Evolutionary conservation across 495 filamentous ascomycete genomes (phyloP), one percentile per base, ranked within the genome.

Genomic region (Daldinia vernicosa): DNA sequence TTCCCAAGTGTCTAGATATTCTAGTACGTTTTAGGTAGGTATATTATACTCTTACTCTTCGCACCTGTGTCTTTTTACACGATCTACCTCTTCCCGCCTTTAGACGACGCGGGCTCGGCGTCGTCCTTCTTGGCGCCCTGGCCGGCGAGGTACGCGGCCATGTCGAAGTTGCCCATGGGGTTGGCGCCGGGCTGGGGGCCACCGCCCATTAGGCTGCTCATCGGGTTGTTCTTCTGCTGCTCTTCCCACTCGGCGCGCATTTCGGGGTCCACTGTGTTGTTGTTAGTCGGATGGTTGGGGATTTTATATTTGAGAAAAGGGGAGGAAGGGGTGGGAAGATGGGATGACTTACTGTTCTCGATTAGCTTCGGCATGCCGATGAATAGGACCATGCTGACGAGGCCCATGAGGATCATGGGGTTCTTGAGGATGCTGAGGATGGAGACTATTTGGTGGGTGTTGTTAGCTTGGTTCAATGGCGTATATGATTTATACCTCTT

Each of bases 291-390:
- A 0, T 33, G 19, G 50, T 61, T 61, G 55, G 61, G 33, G n/a
- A 22, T 22, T 9, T 9, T 51, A 5, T 32, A 26, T 2, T 14
- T 12, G 1, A 37, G 40, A 47, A 14, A 19, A 7, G 43, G 28
- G 57, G 39, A 30, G 47, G 53, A n/a, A n/a, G n/a, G n/a, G n/a
- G n/a, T n/a, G n/a, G n/a, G n/a, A n/a, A n/a, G n/a, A n/a, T n/a
- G 51, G 45, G 51, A 60, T 52, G 24, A 88, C 94, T 61, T 88
- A 98, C 94, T 97, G 71, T 97, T 98, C 57, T 98, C 94, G 81
- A 98, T 88, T 35, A 99, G 76, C 80, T 97, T 94, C 8, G 95
- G 95, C 89, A 98, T 89, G 28, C 94, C 94, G 56, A 98, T 81
- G 43, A 97, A 93, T 51, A 97, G 79, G 0, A 78, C 89, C 84